A percentile compares a stretch with the other conserved stretches of the same genome.
Conservation (phyloP, 148 eudicot species). For the Hydrangea macrophylla region DNA sequence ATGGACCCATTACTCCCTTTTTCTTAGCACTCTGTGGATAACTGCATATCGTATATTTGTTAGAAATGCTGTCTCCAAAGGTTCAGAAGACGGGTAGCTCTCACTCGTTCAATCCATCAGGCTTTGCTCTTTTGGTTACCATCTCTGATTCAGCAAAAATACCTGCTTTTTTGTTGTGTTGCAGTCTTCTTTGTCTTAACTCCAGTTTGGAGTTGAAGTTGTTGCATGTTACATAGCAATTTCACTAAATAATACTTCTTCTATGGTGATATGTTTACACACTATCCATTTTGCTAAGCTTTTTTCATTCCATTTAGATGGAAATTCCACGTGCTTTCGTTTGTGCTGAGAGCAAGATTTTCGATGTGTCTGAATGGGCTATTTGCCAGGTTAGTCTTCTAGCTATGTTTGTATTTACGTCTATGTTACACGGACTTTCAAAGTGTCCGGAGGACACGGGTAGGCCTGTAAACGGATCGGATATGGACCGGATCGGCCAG, state of each 20-base stretch:
- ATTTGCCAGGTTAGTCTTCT: constrained; percentile 72
- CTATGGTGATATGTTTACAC: neutral
- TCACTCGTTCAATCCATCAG: neutral
- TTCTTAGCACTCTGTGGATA: neutral
- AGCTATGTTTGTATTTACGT: neutral
- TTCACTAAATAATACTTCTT: neutral
- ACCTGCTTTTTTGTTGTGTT: neutral
- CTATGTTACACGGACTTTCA: no score
- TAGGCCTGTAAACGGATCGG: no score
- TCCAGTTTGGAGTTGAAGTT: neutral
- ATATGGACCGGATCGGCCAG: no score
- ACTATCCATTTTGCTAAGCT: constrained; percentile 15
- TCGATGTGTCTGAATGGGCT: constrained; percentile 97
- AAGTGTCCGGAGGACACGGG: no score
- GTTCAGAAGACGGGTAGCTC: neutral
- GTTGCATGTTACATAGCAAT: neutral
- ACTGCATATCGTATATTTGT: neutral
- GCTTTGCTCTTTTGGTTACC: neutral
- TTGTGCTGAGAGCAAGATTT: constrained; percentile 93
- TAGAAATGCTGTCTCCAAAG: neutral
- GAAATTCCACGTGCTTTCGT: constrained; percentile 99
- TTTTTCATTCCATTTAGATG: constrained; percentile 41
- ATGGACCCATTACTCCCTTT: no score
- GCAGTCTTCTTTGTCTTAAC: neutral
- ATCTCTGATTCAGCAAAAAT: neutral